Base-by-base conservation (phyloP, 2,329 filamentous ascomycete species). In the Fusarium sp. region DNA sequence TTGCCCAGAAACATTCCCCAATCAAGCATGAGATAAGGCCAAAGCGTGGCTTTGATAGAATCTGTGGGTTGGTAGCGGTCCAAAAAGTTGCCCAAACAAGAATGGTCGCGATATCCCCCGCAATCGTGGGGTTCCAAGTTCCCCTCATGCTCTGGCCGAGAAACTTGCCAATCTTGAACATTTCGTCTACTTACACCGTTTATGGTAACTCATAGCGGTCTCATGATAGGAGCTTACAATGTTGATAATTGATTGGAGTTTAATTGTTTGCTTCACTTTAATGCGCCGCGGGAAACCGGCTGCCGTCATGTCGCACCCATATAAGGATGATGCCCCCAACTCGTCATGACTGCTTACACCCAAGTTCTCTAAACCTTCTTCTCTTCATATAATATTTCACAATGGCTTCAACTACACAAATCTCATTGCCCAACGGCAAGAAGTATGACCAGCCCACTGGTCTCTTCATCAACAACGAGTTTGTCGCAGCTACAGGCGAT, bases 381-480 rank as follows among this genome's bases (percentile, higher is more conserved):
- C 3, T 2, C 4, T 6, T 51, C 18, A 16, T 2, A 26, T 49
- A 42, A 42, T 25, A 18, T 1, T 39, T 52, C 14, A 23, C 8
- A 26, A 70, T 72, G 70, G 50, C 67, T 21, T 72, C 71, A 26
- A 50, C 68, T 31, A 64, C 63, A 6, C 46, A 65, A 34, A 68
- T 74, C 26, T 59, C 68, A 7, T 49, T 74, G 57, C 75, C 75
- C 39, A 77, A 77, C 14, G 75, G 75, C 53, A 66, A 72, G 7
- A 75, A 66, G 31, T 79, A 77, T 70, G 75, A 90, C 83, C 75
- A 77, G 28, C 75, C 75, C 1, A 74, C 71, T 1, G 75, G 75
- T 30, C 65, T 77, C 18, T 77, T 77, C 54, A 76, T 77, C 43
- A 70, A 75, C 43, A 76, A 76, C 16, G 61, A 74, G 34, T 76